Conservation (phyloP, 495 filamentous ascomycete species). For the Hyaloscypha hepaticicola region DNA sequence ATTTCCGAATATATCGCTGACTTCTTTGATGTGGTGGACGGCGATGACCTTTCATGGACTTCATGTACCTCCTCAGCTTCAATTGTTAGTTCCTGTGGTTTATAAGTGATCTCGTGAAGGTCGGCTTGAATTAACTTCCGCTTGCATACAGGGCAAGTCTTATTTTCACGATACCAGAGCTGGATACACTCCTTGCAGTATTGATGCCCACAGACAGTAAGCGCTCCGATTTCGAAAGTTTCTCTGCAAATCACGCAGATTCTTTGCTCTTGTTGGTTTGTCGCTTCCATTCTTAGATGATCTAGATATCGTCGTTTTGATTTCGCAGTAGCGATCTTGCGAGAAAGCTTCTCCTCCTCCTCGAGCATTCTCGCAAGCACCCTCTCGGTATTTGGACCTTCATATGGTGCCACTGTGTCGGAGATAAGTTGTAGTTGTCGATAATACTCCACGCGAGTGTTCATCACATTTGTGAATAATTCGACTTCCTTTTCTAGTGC, state of each 20-base stretch:
- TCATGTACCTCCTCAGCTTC: constrained; percentile 56
- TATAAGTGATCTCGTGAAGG: constrained; percentile 81
- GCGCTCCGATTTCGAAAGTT: constrained; percentile 70
- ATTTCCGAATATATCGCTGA: constrained; percentile 74
- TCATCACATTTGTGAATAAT: constrained; percentile 73
- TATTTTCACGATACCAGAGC: constrained; percentile 67
- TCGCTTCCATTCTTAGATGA: constrained; percentile 42
- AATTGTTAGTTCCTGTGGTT: constrained; percentile 66
- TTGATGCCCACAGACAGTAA: constrained; percentile 88
- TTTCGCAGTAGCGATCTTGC: constrained; percentile 58
- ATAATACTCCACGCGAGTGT: constrained; percentile 82
- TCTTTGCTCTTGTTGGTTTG: constrained; percentile 57
- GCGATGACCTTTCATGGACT: constrained; percentile 8
- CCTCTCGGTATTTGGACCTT: constrained; percentile 34
- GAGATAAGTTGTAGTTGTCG: constrained; percentile 85
- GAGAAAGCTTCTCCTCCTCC: constrained; percentile 49
- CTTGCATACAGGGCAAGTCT: constrained; percentile 78
- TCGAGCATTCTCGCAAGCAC: constrained; percentile 31
- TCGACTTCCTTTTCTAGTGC: constrained; percentile 72
- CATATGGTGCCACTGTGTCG: constrained; percentile 75
- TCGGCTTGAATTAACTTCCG: constrained; percentile 56
- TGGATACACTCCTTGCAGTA: constrained; percentile 85
- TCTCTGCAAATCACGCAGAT: constrained; percentile 81
- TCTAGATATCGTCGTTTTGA: constrained; percentile 72
- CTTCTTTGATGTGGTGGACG: constrained; percentile 18